Evolutionary conservation across 1,284 basidiomycete genomes (phyloP).

Genomic region (Microbotryum intermedium): DNA sequence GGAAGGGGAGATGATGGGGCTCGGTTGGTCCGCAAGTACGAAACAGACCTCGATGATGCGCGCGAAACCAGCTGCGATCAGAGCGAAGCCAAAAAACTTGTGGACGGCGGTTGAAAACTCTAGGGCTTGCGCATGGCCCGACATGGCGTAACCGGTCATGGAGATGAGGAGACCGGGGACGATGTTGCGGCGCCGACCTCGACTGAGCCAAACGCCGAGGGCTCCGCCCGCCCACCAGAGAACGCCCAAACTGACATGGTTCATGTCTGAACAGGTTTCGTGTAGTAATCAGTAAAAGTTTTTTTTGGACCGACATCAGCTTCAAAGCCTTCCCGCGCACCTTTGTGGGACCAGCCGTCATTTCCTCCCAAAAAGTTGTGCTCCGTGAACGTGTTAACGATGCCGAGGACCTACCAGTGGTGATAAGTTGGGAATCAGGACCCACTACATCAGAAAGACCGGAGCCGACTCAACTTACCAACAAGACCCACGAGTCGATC

Average conservation of each 20-base stretch:
- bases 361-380: conserved; percentile 28
- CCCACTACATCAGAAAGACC: conserved; percentile 4
- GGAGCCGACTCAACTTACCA: conserved; percentile 61
- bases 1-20: conserved; percentile 12
- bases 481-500: conserved; percentile 84
- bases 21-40: conserved; percentile 43
- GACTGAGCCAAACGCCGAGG: conserved; percentile 74
- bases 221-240: conserved; percentile 80
- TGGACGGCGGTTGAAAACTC: conserved; percentile 60
- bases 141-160: conserved; percentile 92
- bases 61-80: conserved; percentile 74
- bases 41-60: conserved; percentile 85
- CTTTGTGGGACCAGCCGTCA: conserved; percentile 24
- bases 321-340: no score
- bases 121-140: conserved; percentile 74
- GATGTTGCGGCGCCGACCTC: conserved; percentile 74
- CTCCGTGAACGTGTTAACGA: conserved; percentile 84
- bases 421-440: not conserved
- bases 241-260: conserved; percentile 36
- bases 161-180: conserved; percentile 66
- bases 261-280: no score
- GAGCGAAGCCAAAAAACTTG: conserved; percentile 42
- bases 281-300: no score
- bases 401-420: conserved; percentile 33
- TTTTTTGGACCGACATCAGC: no score